Evolutionary conservation across 805 yeast genomes (phyloP), one percentile per base, ranked within the genome.

Genomic region (Saccharomyces mikatae): DNA sequence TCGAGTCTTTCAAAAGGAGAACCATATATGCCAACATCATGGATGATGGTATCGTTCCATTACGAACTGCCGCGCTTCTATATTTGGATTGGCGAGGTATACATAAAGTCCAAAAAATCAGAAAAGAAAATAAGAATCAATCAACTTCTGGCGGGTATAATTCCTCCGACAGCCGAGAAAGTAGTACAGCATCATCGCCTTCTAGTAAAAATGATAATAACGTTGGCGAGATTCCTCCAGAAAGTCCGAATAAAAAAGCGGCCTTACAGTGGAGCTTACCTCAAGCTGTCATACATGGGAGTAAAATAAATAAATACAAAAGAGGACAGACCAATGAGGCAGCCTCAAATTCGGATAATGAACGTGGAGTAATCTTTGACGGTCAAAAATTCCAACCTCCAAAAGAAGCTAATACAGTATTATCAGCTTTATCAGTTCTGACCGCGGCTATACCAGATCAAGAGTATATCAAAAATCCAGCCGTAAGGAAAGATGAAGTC

Each of bases 11-110:
- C 71, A 67, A 76, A 46, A 73, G 86, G 56, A 76, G 97, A 58
- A 89, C 97, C 0, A 73, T 87, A 0, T 94, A 94, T 69, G 97
- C 98, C 0, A 94, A 94, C 70, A 84, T 87, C 0, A 76, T 88
- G 21, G 85, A 94, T 69, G 99, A 94, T 71, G 99, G 99, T 2
- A 90, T 94, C 52, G 99, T 94, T 1, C 98, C 99, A 0, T 73
- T 94, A 61, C 74, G 98, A 51, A 94, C 99, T 0, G 83, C 96
- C 0, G 89, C 97, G 0, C 72, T 92, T 52, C 70, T 92, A 28
- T 92, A 86, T 63, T 69, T 94, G 13, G 98, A 94, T 68, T 90
- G 96, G 87, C 79, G 79, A 55, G 95, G 89, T 2, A 72, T 86
- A 17, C 73, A 79, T 2, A 76, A 77, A 49, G 85, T 84, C 0